These are phyloP conservation scores for Camelina neglecta DNA, from an alignment of 345 rosid species.

Conservation along the genomic window DNA sequence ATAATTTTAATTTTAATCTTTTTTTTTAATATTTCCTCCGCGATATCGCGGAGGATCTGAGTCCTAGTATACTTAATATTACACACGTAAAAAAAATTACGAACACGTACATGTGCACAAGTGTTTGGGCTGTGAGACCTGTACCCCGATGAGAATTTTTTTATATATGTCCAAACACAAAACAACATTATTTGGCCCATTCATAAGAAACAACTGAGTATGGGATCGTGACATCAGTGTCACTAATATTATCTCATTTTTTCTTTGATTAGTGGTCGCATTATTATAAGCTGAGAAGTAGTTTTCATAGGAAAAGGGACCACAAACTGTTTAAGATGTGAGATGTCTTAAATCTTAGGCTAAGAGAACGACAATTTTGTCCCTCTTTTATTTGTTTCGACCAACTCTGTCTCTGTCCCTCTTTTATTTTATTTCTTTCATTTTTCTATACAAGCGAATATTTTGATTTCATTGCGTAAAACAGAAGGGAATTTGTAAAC, in stretches of 20 bases:
- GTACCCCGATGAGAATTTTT: not conserved
- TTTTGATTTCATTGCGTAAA: conserved; percentile 32
- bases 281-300: conserved; percentile 33
- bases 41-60: too few species aligned
- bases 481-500: conserved; percentile 31
- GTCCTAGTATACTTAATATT: not conserved
- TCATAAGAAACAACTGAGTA: not conserved
- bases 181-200: not conserved
- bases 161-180: not conserved
- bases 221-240: not conserved
- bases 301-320: conserved; percentile 33
- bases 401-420: conserved; percentile 32
- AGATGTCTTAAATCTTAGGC: conserved; percentile 40
- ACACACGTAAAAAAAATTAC: not conserved
- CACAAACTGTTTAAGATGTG: conserved; percentile 28
- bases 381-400: conserved; percentile 16
- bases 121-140: conserved; percentile 13
- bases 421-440: conserved; percentile 28
- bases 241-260: not conserved
- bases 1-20: too few species aligned
- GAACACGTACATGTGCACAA: not conserved
- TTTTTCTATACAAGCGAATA: conserved; percentile 21
- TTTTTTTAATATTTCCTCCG: too few species aligned
- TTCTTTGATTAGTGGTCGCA: not conserved
- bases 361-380: conserved; percentile 32